Conservation (phyloP, 1,284 basidiomycete species). For the Psilocybe mexicana region DNA sequence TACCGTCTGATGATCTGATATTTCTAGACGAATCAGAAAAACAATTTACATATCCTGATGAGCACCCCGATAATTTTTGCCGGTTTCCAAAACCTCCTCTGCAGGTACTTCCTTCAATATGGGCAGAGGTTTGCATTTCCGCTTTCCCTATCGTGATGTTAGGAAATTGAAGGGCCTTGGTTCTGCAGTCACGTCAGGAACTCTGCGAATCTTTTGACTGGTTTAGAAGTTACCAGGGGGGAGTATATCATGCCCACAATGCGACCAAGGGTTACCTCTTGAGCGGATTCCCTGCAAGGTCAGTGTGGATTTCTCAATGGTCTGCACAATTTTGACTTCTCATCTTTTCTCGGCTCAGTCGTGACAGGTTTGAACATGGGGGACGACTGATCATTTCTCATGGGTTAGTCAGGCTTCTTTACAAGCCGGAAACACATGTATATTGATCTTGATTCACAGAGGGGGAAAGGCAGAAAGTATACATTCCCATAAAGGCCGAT, state of each 20-base stretch:
- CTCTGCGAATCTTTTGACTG: conserved; percentile 74
- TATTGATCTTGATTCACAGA: conserved; percentile 32
- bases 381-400: conserved; percentile 78
- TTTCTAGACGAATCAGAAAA: not conserved
- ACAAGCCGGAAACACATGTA: conserved; percentile 5
- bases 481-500: conserved; percentile 39
- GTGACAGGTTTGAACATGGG: conserved; percentile 61
- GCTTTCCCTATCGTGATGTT: too few species aligned
- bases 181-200: conserved; percentile 70
- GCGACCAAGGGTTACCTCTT: conserved; percentile 72
- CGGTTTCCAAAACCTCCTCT: conserved; percentile 34
- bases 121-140: conserved; percentile 45
- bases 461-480: conserved; percentile 69
- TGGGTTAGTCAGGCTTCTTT: conserved; percentile 49
- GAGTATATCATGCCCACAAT: conserved; percentile 67
- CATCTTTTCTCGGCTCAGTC: conserved; percentile 40
- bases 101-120: conserved; percentile 44
- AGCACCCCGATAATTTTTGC: not conserved
- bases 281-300: conserved; percentile 68
- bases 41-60: not conserved
- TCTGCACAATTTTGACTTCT: not conserved
- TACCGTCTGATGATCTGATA: not conserved
- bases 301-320: conserved; percentile 18
- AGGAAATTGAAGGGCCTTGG: not conserved
- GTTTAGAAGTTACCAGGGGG: conserved; percentile 77